Conservation (phyloP, 495 filamentous ascomycete genomes). For the Bacidia rubella region DNA sequence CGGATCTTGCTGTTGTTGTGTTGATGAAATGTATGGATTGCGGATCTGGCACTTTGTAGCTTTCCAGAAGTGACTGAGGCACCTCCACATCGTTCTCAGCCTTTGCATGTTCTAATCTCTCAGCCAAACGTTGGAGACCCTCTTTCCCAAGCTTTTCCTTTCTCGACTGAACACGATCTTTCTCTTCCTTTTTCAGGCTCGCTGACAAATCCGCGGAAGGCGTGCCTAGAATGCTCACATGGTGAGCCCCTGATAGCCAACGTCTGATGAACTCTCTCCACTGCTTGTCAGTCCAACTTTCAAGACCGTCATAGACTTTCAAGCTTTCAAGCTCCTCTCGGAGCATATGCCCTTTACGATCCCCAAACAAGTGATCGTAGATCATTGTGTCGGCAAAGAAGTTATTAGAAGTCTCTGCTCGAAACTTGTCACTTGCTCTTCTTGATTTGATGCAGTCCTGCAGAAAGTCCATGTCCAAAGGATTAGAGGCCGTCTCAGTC, state of each 20-base stretch:
- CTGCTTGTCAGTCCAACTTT: slow-evolving; percentile 64
- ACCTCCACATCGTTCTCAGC: slow-evolving; percentile 80
- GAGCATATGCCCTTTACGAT: slow-evolving; percentile 69
- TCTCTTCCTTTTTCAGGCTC: slow-evolving; percentile 59
- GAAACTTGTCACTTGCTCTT: slow-evolving; percentile 61
- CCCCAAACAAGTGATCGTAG: slow-evolving; percentile 81
- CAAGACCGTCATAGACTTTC: slow-evolving; percentile 60
- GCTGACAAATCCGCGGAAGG: slow-evolving; percentile 59
- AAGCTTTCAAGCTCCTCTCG: slow-evolving; percentile 48
- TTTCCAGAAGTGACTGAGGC: slow-evolving; percentile 59
- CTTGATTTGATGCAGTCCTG: slow-evolving; percentile 71
- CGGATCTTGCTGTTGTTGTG: slow-evolving; percentile 73
- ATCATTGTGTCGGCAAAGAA: slow-evolving; percentile 74
- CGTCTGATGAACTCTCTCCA: slow-evolving; percentile 72
- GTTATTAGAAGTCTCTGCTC: slow-evolving; percentile 58
- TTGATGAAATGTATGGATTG: slow-evolving; percentile 92
- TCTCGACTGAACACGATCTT: slow-evolving; percentile 40
- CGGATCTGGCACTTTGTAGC: slow-evolving; percentile 67
- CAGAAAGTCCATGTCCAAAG: slow-evolving; percentile 80
- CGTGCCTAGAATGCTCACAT: slow-evolving; percentile 78
- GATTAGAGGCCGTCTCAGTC: slow-evolving; percentile 61
- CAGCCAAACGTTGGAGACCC: slow-evolving; percentile 54
- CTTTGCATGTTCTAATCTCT: slow-evolving; percentile 73
- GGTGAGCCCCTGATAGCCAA: slow-evolving; percentile 76
- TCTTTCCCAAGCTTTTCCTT: slow-evolving; percentile 47